Evolutionary conservation across 2,329 filamentous ascomycete species (phyloP), one percentile per base, ranked within the genome.

Genomic region (Fusarium acutatum): DNA sequence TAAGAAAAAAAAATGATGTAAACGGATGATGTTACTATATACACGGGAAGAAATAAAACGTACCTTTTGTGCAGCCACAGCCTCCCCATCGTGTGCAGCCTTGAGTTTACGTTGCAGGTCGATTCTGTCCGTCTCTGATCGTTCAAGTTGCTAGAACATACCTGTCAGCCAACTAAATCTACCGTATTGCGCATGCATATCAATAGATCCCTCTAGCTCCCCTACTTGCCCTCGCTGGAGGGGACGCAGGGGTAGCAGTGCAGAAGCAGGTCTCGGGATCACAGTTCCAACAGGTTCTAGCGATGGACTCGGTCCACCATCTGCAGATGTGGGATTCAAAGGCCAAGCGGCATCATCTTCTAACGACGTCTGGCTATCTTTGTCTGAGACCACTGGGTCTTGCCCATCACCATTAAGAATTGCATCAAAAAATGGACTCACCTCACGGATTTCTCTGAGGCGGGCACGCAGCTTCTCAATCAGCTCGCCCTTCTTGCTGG

Each of bases 371-470:
- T 32, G 41, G n/a, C 18, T 46, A 37, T 13, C 49, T 15, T 38
- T 54, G 11, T n/a, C 56, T 17, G 40, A 37, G 43, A 35, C 65
- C 74, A 61, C 71, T 75, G 66, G 62, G 58, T 61, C 68, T 35
- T 49, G 32, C 26, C 59, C 41, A 24, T 67, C 57, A 18, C 65
- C 72, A 53, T 54, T 43, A 28, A 41, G 26, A 47, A 75, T 40
- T 46, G 63, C 56, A 53, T 37, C 18, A 46, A 49, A 52, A 50
- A 73, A 62, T 37, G 63, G 67, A 71, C 88, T 87, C 81, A 91
- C 89, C 86, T 90, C 87, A 72, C 88, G 88, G 77, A 89, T 83
- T 79, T 89, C 85, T 79, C 86, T 86, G 72, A 90, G 84, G 53
- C 86, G 85, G 56, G 84, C 81, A 52, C 87, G 86, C 52, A 90